Conservation (phyloP, 768 basidiomycete species). For the Suillus spraguei region DNA sequence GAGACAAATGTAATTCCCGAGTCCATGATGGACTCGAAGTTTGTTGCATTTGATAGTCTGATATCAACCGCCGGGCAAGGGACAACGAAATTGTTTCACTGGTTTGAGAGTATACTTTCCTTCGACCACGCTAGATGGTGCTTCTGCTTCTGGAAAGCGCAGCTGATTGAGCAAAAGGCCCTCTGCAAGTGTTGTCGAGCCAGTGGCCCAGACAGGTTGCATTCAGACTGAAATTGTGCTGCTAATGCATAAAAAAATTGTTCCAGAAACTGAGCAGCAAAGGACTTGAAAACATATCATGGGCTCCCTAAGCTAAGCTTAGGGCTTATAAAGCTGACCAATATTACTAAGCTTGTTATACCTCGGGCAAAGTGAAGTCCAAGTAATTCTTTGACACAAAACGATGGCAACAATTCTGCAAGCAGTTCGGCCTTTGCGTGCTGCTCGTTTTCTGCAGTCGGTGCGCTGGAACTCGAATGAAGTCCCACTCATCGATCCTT, state of each 20-base stretch:
- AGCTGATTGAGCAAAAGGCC: conserved; percentile 9
- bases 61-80: background rate
- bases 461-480: conserved; percentile 29
- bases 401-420: conserved; percentile 28
- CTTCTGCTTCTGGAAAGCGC: conserved; percentile 6
- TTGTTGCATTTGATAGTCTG: conserved; percentile 71
- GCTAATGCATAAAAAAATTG: background rate
- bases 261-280: background rate
- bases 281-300: background rate
- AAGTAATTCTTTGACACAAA: background rate
- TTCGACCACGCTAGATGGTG: background rate
- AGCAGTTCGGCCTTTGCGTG: conserved; percentile 21
- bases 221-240: background rate
- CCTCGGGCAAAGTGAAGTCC: conserved; percentile 5
- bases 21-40: no score
- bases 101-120: background rate
- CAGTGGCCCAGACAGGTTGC: background rate
- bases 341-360: background rate
- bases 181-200: conserved; percentile 5
- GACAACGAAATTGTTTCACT: background rate
- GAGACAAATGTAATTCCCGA: conserved; percentile 62
- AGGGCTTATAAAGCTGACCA: conserved; percentile 16
- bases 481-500: conserved; percentile 11
- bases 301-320: conserved; percentile 6
- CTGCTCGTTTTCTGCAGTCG: conserved; percentile 16